Base-by-base conservation (phyloP, 352 stramenopile species). In the Bremia lactucae region DNA sequence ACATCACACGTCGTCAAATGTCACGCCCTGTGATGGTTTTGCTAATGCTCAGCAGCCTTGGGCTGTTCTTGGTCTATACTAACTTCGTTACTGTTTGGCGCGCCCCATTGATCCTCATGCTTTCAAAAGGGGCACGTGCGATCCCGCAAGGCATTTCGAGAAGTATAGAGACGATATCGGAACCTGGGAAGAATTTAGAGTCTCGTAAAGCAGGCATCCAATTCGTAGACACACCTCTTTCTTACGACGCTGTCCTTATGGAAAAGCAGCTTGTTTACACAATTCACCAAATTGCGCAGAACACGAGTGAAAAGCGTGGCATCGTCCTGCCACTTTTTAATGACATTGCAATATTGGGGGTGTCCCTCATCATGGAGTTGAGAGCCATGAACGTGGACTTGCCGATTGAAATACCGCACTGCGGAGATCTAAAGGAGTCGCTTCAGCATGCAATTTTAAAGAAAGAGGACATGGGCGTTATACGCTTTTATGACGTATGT, bases 401-500 rank as follows among this genome's bases (percentile, higher is more conserved):
- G 29, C 67, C 72, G 11, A 60, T 83, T 18, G 69, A 85, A 40
- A 58, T 83, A 1, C 72, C 72, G n/a, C 53, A 82, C 24, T 85
- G 72, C 19, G 72, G 72, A 22, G 68, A 81, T 25, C 42, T 82
- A 15, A 65, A 56, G 14, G 49, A 62, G 8, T 44, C 47, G 4
- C 31, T 66, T 5, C 61, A 55, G 42, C 36, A 64, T 37, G n/a
- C 31, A 22, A 38, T 67, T 58, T 24, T 54, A 19, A 26, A 63
- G 11, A 65, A 76, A 20, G 48, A 62, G 14, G 58, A 68, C 6
- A 58, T 72, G 49, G 61, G 52, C 2, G n/a, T 49, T 5, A 59
- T 85, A 20, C 59, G 58, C 34, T 60, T 81, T 24, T 85, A 82
- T 23, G 68, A 85, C 26, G 65, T 82, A 5, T 85, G 72, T 36